Base-by-base conservation (phyloP, 306 rosid species). In the Cucurbita maxima region DNA sequence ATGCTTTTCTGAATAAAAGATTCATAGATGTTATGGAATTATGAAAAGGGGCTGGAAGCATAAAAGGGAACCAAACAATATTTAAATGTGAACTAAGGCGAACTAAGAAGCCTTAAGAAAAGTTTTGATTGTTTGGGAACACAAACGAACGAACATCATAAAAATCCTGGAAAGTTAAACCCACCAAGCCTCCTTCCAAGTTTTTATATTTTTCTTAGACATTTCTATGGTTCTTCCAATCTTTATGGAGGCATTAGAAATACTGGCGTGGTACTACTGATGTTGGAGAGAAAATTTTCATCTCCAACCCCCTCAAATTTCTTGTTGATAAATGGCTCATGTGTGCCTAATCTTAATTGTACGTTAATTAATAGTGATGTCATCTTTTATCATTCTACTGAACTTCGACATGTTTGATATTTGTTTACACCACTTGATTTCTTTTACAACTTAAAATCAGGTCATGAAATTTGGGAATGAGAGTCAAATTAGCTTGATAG, bases 381-480 rank as follows among this genome's bases (percentile, higher is more conserved):
- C 51, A 3, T 63, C 52, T 63, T 25, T 41, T 62, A 43, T 67
- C 55, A 20, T 45, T 68, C 30, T 40, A 12, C 61, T 58, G 22
- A 22, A 16, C 16, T 67, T 70, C 34, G 41, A 45, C 47, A 58
- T 78, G 43, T 75, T 60, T 75, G 45, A 75, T 59, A 15, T 80
- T 36, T 57, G n/a, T 44, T 10, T 13, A 64, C 37, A 38, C 44
- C 14, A 47, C 54, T 64, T 38, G 59, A 63, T 56, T 53, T 19
- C 55, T 67, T 14, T 34, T 25, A 41, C 54, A 20, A 58, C 73
- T 60, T 79, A 76, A 83, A 53, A 40, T 43, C 78, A 95, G 99
- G 93, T 88, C 73, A 83, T 95, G 96, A 95, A 91, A 76, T 95
- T 82, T 83, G 99, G 97, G 61, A 91, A 95, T 71, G 89, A 88